Conservation (phyloP, 2,329 filamentous ascomycete species). For the Mollisia scopiformis region DNA sequence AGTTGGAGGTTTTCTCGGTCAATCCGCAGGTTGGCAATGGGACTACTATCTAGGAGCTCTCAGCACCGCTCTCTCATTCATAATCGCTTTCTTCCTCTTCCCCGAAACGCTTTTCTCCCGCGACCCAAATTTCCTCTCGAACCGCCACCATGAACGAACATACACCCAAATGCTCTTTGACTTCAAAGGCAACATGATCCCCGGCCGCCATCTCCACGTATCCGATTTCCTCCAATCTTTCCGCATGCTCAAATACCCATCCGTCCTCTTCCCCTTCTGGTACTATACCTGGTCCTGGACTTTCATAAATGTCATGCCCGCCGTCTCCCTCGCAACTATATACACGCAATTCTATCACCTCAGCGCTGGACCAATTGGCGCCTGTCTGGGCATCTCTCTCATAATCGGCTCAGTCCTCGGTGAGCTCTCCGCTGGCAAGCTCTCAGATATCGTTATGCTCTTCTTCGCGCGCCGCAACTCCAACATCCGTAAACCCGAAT, state of each 20-base stretch:
- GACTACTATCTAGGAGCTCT: conserved; percentile 36
- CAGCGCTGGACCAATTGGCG: conserved; percentile 30
- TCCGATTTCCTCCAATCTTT: conserved; percentile 34
- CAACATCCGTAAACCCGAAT: conserved; percentile 32
- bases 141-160: conserved; percentile 26
- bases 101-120: conserved; percentile 36
- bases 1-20: conserved; percentile 34
- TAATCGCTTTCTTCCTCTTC: conserved; percentile 34
- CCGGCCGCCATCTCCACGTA: conserved; percentile 27
- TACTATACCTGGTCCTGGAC: conserved; percentile 36
- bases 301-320: conserved; percentile 35
- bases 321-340: conserved; percentile 30
- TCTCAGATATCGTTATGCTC: conserved; percentile 30
- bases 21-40: conserved; percentile 34
- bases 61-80: conserved; percentile 26
- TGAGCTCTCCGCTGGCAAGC: conserved; percentile 32
- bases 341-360: conserved; percentile 32
- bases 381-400: conserved; percentile 30
- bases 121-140: conserved; percentile 28
- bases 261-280: conserved; percentile 32
- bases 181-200: conserved; percentile 31
- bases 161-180: conserved; percentile 32
- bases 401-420: conserved; percentile 32
- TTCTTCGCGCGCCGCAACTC: conserved; percentile 22
- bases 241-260: conserved; percentile 34